Evolutionary conservation across 306 rosid genomes (phyloP).

Genomic region (Trifolium dubium): DNA sequence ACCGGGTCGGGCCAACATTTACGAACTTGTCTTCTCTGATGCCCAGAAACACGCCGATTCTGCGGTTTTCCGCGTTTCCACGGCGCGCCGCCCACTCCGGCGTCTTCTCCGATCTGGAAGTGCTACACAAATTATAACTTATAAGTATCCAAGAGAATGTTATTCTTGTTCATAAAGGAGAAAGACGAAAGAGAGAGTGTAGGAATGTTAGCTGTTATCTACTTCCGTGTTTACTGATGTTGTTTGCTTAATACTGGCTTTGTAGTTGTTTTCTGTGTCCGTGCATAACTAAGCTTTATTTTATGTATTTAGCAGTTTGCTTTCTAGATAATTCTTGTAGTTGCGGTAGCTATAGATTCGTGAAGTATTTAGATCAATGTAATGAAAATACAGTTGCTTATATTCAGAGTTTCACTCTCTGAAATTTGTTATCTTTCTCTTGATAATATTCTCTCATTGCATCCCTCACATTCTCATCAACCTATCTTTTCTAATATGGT

Average conservation of each 20-base stretch:
- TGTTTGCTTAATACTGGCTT: not conserved
- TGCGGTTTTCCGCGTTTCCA: too few species aligned
- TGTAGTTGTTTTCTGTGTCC: not conserved
- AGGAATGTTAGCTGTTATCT: not conserved
- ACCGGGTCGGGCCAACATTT: too few species aligned
- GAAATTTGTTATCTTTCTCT: not conserved
- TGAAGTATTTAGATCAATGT: not conserved
- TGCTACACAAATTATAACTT: not conserved
- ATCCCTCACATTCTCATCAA: not conserved
- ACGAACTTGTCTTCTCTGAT: too few species aligned
- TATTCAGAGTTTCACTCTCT: not conserved
- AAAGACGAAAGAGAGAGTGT: slow-evolving; percentile 57
- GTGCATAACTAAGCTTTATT: not conserved
- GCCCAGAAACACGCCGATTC: too few species aligned
- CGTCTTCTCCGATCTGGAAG: too few species aligned
- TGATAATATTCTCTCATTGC: not conserved
- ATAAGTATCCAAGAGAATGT: not conserved
- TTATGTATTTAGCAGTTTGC: not conserved
- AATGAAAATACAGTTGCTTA: not conserved
- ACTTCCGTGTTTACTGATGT: not conserved
- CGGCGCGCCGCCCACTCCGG: too few species aligned
- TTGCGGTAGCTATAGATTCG: not conserved
- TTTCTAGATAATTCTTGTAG: not conserved
- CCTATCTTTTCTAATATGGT: not conserved
- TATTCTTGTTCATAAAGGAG: slow-evolving; percentile 3